These are phyloP conservation scores for Mimosa bimucronata DNA, from an alignment of 306 rosid genomes.

Conservation along the genomic window DNA sequence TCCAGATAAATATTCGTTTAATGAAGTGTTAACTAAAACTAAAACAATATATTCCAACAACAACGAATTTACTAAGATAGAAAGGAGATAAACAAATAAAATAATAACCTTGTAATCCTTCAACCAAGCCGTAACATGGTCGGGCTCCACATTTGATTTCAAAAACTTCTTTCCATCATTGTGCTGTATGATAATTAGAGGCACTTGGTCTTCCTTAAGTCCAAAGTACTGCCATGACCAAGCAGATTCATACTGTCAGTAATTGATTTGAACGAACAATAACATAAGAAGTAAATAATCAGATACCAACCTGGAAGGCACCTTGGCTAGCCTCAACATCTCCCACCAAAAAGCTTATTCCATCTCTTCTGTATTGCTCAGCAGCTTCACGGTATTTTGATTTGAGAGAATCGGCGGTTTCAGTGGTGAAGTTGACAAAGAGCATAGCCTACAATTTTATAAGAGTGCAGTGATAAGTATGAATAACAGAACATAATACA, in stretches of 20 bases:
- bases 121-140: constrained; percentile 74
- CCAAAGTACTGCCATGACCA: constrained; percentile 76
- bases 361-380: constrained; percentile 62
- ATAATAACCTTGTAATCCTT: constrained; percentile 77
- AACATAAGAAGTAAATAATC: constrained; percentile 14
- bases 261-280: constrained; percentile 4
- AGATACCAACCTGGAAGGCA: constrained; percentile 78
- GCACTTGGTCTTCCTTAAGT: constrained; percentile 78
- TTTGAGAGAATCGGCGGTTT: constrained; percentile 63
- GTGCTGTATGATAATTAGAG: constrained; percentile 75
- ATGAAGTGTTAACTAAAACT: background rate
- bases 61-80: background rate
- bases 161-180: constrained; percentile 69
- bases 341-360: constrained; percentile 77
- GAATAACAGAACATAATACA: background rate
- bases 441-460: constrained; percentile 74
- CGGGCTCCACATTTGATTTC: constrained; percentile 69
- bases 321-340: constrained; percentile 74
- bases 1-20: constrained; percentile 29
- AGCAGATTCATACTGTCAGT: constrained; percentile 37
- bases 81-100: background rate
- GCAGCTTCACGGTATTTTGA: constrained; percentile 76
- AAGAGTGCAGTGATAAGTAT: background rate
- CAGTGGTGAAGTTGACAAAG: constrained; percentile 74
- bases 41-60: background rate